A percentile compares a stretch with the other conserved stretches of the same genome.
Conservation (phyloP, 148 eudicot species). For the Nepenthes gracilis region DNA sequence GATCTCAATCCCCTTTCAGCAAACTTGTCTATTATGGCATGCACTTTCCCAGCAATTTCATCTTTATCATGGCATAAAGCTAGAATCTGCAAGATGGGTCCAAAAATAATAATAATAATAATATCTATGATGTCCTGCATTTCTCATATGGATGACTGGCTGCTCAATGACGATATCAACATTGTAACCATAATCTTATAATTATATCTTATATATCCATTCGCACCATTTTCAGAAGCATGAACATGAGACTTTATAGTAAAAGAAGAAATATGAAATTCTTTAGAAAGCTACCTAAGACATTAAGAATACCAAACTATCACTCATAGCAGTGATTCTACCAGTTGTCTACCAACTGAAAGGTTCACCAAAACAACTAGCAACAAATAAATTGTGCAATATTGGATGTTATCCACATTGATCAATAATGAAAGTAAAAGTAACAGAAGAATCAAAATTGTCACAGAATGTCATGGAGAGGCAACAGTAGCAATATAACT, state of each 20-base stretch:
- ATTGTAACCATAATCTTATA: too few species aligned
- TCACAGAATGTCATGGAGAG: too few species aligned
- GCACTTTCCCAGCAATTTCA: constrained; percentile 43
- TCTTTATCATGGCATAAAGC: constrained; percentile 46
- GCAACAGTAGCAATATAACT: too few species aligned
- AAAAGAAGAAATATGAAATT: too few species aligned
- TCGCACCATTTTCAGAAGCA: not conserved
- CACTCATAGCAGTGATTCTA: too few species aligned
- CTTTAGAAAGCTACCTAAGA: too few species aligned
- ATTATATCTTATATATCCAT: not conserved
- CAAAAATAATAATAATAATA: not conserved
- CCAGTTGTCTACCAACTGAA: not conserved
- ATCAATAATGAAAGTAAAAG: not conserved
- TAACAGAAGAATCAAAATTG: too few species aligned
- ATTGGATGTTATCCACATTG: not conserved
- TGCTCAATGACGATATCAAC: not conserved
- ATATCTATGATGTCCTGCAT: not conserved
- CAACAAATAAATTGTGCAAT: not conserved
- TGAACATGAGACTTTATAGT: too few species aligned
- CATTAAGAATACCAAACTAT: too few species aligned
- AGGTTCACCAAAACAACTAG: not conserved
- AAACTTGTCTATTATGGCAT: constrained; percentile 49
- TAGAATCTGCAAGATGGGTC: constrained; percentile 34
- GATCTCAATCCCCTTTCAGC: constrained; percentile 73
- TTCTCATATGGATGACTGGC: too few species aligned